Conservation (phyloP, 2,329 filamentous ascomycete species). For the Fusarium sp. region DNA sequence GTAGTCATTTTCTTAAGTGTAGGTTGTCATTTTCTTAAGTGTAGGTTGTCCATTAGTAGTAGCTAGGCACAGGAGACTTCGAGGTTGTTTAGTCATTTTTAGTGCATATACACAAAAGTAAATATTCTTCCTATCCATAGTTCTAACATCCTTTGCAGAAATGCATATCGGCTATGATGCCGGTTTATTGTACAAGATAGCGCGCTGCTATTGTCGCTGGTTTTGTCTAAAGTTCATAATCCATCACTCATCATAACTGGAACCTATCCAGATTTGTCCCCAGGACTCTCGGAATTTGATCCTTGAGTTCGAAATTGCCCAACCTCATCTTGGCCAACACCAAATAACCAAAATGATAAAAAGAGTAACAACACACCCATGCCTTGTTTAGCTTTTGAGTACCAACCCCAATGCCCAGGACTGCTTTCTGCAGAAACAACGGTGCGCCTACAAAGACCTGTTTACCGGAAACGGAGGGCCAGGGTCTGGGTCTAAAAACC, state of each 20-base stretch:
- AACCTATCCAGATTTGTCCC: slow-evolving; percentile 28
- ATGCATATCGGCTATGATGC: slow-evolving; percentile 22
- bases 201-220: slow-evolving; percentile 31
- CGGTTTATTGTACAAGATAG: slow-evolving; percentile 38
- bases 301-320: slow-evolving; percentile 6
- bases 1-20: not conserved
- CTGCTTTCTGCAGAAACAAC: slow-evolving; percentile 33
- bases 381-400: slow-evolving; percentile 36
- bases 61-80: not conserved
- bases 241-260: slow-evolving; percentile 42
- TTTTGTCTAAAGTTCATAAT: slow-evolving; percentile 43
- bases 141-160: slow-evolving; percentile 27
- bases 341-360: not conserved
- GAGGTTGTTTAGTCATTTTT: slow-evolving; percentile 12
- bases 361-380: slow-evolving; percentile 26
- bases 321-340: slow-evolving; percentile 4
- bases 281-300: slow-evolving; percentile 6
- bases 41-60: not conserved
- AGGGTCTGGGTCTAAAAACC: slow-evolving; percentile 12
- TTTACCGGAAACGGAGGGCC: slow-evolving; percentile 3
- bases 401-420: slow-evolving; percentile 31
- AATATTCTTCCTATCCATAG: slow-evolving; percentile 7
- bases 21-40: not conserved
- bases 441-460: slow-evolving; percentile 27
- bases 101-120: slow-evolving; percentile 14